Percentiles rank a stretch among this genome's conserved stretches.
phyloP scores from a whole-genome alignment of 1,284 basidiomycete species.

The Phellopilus nigrolimitatus region DNA sequence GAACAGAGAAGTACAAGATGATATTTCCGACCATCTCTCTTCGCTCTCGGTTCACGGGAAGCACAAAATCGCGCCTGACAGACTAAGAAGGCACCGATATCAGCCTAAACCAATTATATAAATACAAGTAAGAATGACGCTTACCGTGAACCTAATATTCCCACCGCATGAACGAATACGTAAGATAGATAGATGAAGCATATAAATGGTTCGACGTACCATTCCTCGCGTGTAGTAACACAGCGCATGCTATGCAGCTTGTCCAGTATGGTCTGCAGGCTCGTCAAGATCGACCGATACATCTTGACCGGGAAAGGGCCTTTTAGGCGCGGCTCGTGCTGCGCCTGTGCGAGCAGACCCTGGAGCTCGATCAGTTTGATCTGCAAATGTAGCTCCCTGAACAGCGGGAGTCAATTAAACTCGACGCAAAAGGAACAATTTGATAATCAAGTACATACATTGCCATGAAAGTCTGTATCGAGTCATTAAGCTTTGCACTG shows the following conservation, averaged over 20 bases:
- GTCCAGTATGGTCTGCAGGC: constrained; percentile 86
- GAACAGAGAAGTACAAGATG: constrained; percentile 85
- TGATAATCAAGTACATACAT: constrained; percentile 49
- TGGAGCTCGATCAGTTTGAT: constrained; percentile 84
- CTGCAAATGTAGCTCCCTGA: constrained; percentile 91
- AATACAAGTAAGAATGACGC: constrained; percentile 22
- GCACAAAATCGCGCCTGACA: constrained; percentile 80
- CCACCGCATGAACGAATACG: too few relatives aligned
- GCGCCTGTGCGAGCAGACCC: constrained; percentile 78
- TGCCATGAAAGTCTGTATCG: constrained; percentile 83
- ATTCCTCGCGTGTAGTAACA: constrained; percentile 90
- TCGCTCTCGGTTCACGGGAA: constrained; percentile 82
- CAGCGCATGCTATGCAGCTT: constrained; percentile 92
- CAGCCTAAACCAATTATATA: background rate
- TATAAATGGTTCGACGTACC: constrained; percentile 44
- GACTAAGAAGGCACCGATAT: constrained; percentile 39
- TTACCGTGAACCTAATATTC: constrained; percentile 71
- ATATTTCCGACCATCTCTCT: constrained; percentile 94
- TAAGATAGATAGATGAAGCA: too few relatives aligned
- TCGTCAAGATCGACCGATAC: constrained; percentile 81
- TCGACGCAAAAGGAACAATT: constrained; percentile 3
- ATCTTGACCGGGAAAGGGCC: constrained; percentile 83
- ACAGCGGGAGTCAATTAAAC: constrained; percentile 3
- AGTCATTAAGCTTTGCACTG: constrained; percentile 46
- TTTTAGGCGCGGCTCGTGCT: constrained; percentile 91